Evolutionary conservation across 805 yeast genomes (phyloP), one percentile per base, ranked within the genome.

Genomic region (Monosporozyma siamensis): DNA sequence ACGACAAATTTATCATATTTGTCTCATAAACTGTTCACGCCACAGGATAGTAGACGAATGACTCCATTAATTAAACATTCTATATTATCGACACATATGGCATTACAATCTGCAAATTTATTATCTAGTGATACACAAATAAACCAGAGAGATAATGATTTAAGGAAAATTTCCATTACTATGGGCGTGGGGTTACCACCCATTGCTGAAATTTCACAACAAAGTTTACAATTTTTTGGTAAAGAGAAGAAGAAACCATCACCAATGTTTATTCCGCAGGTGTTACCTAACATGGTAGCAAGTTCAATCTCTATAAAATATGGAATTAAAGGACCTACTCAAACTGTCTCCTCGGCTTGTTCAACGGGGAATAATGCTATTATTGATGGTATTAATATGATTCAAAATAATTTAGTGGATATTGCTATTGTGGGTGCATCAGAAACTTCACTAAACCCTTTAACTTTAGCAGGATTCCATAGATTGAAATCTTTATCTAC

Each of bases 151-250:
- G 3, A 17, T 34, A 12, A 21, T 34, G 23, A 41, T 46, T 3
- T 41, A 54, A 32, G 41, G 42, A 15, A 48, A 53, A 15, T 44
- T 45, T 24, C 48, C 53, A 3, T 94, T 97, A 2, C 88, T n/a
- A 75, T 90, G 7, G 98, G 97, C 1, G 80, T 95, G 1, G 95
- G 97, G 0, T 84, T 92, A 39, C 97, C 97, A 0, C 84, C 95
- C 2, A 71, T 90, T 38, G 78, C 77, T 53, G 81, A 75, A 27
- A 41, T 59, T 3, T 85, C 81, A 51, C 62, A 86, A 1, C 69
- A 76, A 11, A 67, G 69, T 2, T 75, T 76, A 46, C 44, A 44
- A 25, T 48, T 56, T 21, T 27, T n/a, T n/a, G n/a, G 44, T 4
- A 53, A 60, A 15, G 49, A 55, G 3, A 63, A 67, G 7, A 74